These are phyloP conservation scores for Aegilops speltoides DNA, from an alignment of 176 grass and related monocot species.

Conservation along the genomic window DNA sequence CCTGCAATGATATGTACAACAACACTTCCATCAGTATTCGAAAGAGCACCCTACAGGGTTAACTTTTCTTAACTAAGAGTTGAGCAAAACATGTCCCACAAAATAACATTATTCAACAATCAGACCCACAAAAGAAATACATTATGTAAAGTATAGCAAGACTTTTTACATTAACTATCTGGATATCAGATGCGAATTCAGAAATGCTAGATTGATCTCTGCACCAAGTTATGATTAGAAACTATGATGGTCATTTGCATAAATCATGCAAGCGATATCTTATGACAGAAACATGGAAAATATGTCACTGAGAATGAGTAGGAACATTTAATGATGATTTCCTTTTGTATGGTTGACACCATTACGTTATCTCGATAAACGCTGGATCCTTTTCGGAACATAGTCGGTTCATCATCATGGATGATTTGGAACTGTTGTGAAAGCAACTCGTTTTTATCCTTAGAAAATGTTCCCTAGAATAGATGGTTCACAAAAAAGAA, in stretches of 20 bases:
- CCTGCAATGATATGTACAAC: constrained; percentile 21
- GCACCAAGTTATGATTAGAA: neutral
- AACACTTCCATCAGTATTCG: neutral
- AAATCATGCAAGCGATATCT: neutral
- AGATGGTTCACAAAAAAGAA: too few relatives aligned
- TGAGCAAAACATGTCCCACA: neutral
- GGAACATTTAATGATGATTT: neutral
- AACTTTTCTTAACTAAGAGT: neutral
- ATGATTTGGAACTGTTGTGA: too few relatives aligned
- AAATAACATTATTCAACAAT: neutral
- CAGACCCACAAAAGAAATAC: neutral
- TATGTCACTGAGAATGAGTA: neutral
- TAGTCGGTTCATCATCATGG: too few relatives aligned
- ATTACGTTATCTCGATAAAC: too few relatives aligned
- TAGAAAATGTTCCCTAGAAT: too few relatives aligned
- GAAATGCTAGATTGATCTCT: too few relatives aligned
- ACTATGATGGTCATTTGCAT: neutral
- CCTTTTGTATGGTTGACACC: neutral
- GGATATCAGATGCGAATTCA: too few relatives aligned
- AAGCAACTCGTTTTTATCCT: too few relatives aligned
- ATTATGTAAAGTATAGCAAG: neutral
- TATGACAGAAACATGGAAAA: neutral
- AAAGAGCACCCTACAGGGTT: neutral
- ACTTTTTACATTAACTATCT: too few relatives aligned
- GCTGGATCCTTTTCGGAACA: too few relatives aligned